phyloP scores from a whole-genome alignment of 129 eudicot genomes.

The Flaveria bidentis region DNA sequence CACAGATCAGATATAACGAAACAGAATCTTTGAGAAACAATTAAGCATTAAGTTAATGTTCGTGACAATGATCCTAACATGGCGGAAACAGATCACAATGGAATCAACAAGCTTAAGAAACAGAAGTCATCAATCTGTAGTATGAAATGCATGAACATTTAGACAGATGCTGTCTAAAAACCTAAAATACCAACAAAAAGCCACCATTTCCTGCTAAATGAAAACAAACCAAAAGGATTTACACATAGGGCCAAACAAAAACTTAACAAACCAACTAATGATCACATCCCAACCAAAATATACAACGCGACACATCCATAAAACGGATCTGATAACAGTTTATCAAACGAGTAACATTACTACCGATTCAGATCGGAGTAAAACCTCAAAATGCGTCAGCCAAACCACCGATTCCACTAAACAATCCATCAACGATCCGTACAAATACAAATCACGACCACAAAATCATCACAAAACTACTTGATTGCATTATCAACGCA shows the following conservation, averaged over 20 bases:
- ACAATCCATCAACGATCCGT: constrained; percentile 5
- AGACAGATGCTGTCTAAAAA: constrained; percentile 12
- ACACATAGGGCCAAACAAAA: background rate
- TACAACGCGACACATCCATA: constrained; percentile 10
- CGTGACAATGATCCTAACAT: constrained; percentile 6
- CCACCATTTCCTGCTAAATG: constrained; percentile 17
- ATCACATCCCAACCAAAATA: constrained; percentile 17
- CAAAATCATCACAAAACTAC: constrained; percentile 6
- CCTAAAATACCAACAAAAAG: constrained; percentile 12
- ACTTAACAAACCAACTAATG: constrained; percentile 1
- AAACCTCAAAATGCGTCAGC: constrained; percentile 5
- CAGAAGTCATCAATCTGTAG: background rate
- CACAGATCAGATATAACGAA: constrained; percentile 15
- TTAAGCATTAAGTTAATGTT: constrained; percentile 3
- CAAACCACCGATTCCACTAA: constrained; percentile 9
- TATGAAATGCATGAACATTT: background rate
- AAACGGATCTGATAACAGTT: constrained; percentile 12
- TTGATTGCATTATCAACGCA: constrained; percentile 15
- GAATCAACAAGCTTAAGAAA: constrained; percentile 18
- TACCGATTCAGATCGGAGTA: constrained; percentile 28
- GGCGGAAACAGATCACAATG: background rate
- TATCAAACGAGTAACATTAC: background rate
- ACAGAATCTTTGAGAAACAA: constrained; percentile 11
- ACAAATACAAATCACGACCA: background rate
- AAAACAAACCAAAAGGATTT: background rate